A percentile compares a stretch with the other conserved stretches of the same genome.
Conservation (phyloP, 805 yeast genomes). For the Candida suzukii region DNA sequence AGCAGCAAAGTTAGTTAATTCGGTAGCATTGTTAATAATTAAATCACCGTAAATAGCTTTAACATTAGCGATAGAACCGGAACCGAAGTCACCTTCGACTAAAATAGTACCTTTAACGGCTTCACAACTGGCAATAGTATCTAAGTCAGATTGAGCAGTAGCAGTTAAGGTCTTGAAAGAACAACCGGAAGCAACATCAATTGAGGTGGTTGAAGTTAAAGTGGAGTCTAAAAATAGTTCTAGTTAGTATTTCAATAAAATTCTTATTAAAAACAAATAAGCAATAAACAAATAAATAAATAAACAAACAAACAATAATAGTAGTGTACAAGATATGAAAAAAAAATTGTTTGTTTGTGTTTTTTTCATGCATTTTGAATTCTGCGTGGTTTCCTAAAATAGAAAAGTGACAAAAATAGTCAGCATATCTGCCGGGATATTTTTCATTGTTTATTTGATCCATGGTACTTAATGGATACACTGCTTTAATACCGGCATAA, state of each 20-base stretch:
- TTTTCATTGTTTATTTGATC: too few relatives aligned
- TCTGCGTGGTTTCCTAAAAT: too few relatives aligned
- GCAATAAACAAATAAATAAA: too few relatives aligned
- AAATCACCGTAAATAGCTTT: conserved; percentile 74
- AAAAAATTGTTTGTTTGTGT: too few relatives aligned
- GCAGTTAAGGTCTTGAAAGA: conserved; percentile 63
- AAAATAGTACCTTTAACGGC: conserved; percentile 75
- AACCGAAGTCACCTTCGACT: conserved; percentile 58
- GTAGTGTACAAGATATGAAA: too few relatives aligned
- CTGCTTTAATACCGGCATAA: too few relatives aligned
- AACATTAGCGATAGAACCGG: conserved; percentile 68
- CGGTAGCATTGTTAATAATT: conserved; percentile 55
- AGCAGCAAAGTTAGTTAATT: conserved; percentile 62
- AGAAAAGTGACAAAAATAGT: too few relatives aligned
- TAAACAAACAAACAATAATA: too few relatives aligned
- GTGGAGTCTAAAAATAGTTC: conserved; percentile 35
- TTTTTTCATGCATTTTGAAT: too few relatives aligned
- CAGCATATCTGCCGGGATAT: too few relatives aligned
- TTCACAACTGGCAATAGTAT: conserved; percentile 62
- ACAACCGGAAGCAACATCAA: conserved; percentile 53
- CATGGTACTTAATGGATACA: too few relatives aligned
- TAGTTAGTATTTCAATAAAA: conserved; percentile 2
- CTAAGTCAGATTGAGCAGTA: conserved; percentile 74
- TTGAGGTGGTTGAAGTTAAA: conserved; percentile 43
- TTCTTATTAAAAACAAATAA: too few relatives aligned